These are phyloP conservation scores for Fusarium setosum DNA, from an alignment of 2,329 filamentous ascomycete genomes.

Conservation along the genomic window DNA sequence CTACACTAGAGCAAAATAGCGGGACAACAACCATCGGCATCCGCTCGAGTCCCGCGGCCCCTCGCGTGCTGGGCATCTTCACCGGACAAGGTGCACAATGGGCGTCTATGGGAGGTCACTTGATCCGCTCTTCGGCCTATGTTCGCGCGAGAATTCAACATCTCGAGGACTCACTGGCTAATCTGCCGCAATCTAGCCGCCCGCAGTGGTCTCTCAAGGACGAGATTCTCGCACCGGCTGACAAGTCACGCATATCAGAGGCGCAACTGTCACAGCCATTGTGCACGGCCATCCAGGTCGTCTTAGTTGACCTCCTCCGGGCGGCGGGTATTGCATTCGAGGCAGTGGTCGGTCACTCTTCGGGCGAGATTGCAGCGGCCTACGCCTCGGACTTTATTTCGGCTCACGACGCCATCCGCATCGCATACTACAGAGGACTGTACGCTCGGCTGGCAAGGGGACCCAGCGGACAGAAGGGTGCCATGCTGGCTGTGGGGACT, in stretches of 20 bases:
- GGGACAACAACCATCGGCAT: too few species aligned
- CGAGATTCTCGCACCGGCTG: neutral
- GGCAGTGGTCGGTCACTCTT: constrained; percentile 60
- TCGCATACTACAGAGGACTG: constrained; percentile 32
- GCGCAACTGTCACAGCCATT: constrained; percentile 43
- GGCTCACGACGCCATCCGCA: constrained; percentile 36
- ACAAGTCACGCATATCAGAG: too few species aligned
- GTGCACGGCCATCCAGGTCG: constrained; percentile 45
- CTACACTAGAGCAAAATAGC: too few species aligned
- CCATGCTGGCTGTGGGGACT: constrained; percentile 41
- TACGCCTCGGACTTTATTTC: constrained; percentile 59
- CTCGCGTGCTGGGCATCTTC: constrained; percentile 42
- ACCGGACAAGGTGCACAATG: constrained; percentile 51
- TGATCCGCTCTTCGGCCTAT: neutral
- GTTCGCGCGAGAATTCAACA: constrained; percentile 6
- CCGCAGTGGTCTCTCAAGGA: neutral
- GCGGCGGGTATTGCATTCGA: constrained; percentile 47
- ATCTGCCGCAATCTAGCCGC: constrained; percentile 33
- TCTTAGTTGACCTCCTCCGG: constrained; percentile 42
- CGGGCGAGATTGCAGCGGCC: constrained; percentile 62
- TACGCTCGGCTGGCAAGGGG: neutral
- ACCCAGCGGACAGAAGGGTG: neutral
- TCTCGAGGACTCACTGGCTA: constrained; percentile 36
- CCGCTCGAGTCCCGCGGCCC: neutral
- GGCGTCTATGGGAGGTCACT: constrained; percentile 45